Evolutionary conservation across 768 basidiomycete species (phyloP).

Genomic region (Phlegmacium glaucopus): DNA sequence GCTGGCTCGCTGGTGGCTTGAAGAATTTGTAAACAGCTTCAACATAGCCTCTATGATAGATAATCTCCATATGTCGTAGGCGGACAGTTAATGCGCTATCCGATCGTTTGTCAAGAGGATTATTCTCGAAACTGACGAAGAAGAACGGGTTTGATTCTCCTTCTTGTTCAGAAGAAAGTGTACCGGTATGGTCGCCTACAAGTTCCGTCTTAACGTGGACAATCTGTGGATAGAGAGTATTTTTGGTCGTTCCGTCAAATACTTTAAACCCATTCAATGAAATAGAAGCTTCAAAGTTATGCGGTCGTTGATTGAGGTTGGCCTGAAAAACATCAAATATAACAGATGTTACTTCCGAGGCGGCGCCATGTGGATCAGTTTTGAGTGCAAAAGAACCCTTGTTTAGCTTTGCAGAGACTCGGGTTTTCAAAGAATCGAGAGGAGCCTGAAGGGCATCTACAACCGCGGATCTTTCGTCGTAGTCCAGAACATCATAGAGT

Average conservation of each 20-base stretch:
- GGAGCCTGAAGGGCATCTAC: slow-evolving; percentile 67
- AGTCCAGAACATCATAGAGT: slow-evolving; percentile 87
- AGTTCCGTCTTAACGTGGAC: slow-evolving; percentile 59
- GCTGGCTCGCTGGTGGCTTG: slow-evolving; percentile 88
- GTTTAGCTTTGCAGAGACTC: slow-evolving; percentile 73
- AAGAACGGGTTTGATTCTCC: slow-evolving; percentile 56
- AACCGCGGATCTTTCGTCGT: slow-evolving; percentile 81
- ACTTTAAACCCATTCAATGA: slow-evolving; percentile 85
- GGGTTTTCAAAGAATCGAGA: slow-evolving; percentile 75
- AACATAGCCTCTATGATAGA: slow-evolving; percentile 92
- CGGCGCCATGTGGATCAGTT: slow-evolving; percentile 60
- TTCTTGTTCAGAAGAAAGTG: slow-evolving; percentile 13
- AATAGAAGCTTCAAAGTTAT: slow-evolving; percentile 82
- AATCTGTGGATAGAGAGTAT: slow-evolving; percentile 84
- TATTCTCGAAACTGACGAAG: slow-evolving; percentile 86
- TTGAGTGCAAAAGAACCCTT: slow-evolving; percentile 86
- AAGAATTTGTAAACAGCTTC: slow-evolving; percentile 92
- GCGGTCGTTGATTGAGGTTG: slow-evolving; percentile 77
- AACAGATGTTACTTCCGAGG: slow-evolving; percentile 76
- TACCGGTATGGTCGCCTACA: slow-evolving; percentile 5
- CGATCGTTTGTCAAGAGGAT: slow-evolving; percentile 87
- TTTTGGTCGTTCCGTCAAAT: slow-evolving; percentile 83
- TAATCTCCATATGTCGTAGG: slow-evolving; percentile 95
- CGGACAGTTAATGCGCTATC: slow-evolving; percentile 87
- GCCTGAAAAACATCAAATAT: slow-evolving; percentile 88